Base-by-base conservation (phyloP, 768 basidiomycete species). In the Mycena indigotica region DNA sequence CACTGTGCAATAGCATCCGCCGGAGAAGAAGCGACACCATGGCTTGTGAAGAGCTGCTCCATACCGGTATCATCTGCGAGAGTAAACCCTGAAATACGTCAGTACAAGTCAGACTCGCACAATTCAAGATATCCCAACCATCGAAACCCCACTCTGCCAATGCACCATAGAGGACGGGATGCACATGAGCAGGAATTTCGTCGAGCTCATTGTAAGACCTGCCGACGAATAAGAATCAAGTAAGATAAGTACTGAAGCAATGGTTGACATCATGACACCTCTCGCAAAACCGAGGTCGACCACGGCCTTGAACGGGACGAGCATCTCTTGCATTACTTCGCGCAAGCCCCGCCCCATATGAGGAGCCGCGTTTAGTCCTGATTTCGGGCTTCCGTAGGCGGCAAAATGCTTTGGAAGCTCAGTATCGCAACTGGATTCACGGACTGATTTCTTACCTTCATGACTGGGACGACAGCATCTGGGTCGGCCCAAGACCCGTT, bases 401-500 rank as follows among this genome's bases (percentile, higher is more conserved):
- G 66, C 65, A 52, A 69, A 69, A 53, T 69, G 67, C 66, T 68
- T 15, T n/a, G n/a, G n/a, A n/a, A n/a, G n/a, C n/a, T n/a, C n/a
- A n/a, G n/a, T n/a, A n/a, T n/a, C n/a, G n/a, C n/a, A n/a, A n/a
- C n/a, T n/a, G n/a, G n/a, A n/a, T n/a, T n/a, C n/a, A n/a, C n/a
- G n/a, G n/a, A n/a, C n/a, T n/a, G n/a, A n/a, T n/a, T n/a, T n/a
- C 24, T 38, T 49, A 65, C 67, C 63, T 69, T 69, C 46, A 69
- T 48, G 13, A 69, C 66, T 30, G 67, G 67, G 15, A 67, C 61
- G 13, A 69, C 67, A 3, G 67, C 67, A 28, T 69, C 67, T 28
- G 64, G 56, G 16, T 65, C 64, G n/a, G 67, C 56, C 64, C 65
- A 67, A 0, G 66, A 63, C 3, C 64, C 52, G 49, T 69, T 69